phyloP scores from a whole-genome alignment of 2,329 filamentous ascomycete species.

The Phialophora chinensis region DNA sequence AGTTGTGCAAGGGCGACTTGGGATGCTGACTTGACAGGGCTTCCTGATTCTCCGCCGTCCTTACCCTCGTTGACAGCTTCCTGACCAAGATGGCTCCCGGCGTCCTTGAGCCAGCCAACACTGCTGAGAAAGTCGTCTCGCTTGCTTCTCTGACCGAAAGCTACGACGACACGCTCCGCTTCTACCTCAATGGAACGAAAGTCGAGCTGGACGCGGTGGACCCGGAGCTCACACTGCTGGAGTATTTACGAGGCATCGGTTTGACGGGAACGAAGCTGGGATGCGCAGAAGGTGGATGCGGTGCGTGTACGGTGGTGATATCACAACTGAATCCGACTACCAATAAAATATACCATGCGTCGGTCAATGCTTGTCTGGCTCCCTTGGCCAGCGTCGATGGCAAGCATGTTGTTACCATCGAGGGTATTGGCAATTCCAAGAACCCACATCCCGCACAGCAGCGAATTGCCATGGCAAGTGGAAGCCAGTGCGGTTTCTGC shows the following conservation, averaged over 20 bases:
- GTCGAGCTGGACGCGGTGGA: conserved; percentile 85
- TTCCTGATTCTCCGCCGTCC: background rate
- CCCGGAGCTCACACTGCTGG: conserved; percentile 87
- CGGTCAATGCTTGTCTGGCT: conserved; percentile 93
- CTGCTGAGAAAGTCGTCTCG: conserved; percentile 51
- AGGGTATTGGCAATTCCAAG: conserved; percentile 89
- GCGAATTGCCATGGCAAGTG: conserved; percentile 86
- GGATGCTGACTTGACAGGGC: conserved; percentile 30
- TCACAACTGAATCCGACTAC: conserved; percentile 94
- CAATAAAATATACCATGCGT: conserved; percentile 91
- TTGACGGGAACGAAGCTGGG: conserved; percentile 95
- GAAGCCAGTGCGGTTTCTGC: conserved; percentile 94
- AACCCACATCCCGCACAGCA: conserved; percentile 89
- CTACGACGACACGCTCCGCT: conserved; percentile 86
- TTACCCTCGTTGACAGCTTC: background rate
- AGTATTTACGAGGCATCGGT: conserved; percentile 91
- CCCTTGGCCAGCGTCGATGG: conserved; percentile 92
- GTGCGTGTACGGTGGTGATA: conserved; percentile 91
- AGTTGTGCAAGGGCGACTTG: conserved; percentile 8
- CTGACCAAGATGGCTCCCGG: conserved; percentile 62
- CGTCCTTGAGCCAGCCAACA: conserved; percentile 55
- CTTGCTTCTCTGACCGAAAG: conserved; percentile 70
- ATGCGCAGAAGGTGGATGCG: conserved; percentile 94
- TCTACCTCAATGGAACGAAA: conserved; percentile 93
- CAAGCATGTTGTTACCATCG: conserved; percentile 97